These are phyloP conservation scores for Coffea eugenioides DNA, from an alignment of 257 asterid genomes.

Conservation along the genomic window DNA sequence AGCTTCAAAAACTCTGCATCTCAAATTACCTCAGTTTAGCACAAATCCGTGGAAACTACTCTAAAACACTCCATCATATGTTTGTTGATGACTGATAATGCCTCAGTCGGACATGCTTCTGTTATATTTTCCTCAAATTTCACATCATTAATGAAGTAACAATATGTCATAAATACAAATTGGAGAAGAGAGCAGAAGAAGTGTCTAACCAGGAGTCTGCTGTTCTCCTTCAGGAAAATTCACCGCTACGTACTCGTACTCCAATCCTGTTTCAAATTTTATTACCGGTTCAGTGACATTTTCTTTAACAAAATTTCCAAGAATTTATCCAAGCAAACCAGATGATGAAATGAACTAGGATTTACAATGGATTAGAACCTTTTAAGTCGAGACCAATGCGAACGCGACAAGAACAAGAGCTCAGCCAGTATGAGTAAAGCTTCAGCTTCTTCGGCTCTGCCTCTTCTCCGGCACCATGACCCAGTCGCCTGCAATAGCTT, in stretches of 20 bases:
- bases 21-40: neutral
- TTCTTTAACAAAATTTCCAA: neutral
- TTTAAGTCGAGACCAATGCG: slow-evolving; percentile 75
- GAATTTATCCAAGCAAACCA: neutral
- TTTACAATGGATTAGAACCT: slow-evolving; percentile 30
- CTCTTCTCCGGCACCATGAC: slow-evolving; percentile 19
- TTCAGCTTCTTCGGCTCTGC: slow-evolving; percentile 49
- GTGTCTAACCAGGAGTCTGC: slow-evolving; percentile 54
- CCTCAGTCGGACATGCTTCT: neutral
- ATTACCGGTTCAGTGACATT: neutral
- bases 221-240: slow-evolving; percentile 78
- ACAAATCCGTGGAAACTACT: neutral
- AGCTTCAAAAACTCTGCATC: slow-evolving; percentile 75
- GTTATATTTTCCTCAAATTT: neutral
- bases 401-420: slow-evolving; percentile 78
- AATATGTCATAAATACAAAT: neutral
- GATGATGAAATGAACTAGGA: neutral
- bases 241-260: slow-evolving; percentile 67
- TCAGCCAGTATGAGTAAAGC: slow-evolving; percentile 75
- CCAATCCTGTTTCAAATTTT: slow-evolving; percentile 44
- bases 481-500: neutral
- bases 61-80: too few relatives aligned
- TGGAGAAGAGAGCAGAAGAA: neutral
- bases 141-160: neutral
- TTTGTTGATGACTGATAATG: too few relatives aligned